Percentiles rank a stretch among this genome's conserved stretches.
Conservation (phyloP, 768 basidiomycete species). For the Macrolepiota dolichaula region DNA sequence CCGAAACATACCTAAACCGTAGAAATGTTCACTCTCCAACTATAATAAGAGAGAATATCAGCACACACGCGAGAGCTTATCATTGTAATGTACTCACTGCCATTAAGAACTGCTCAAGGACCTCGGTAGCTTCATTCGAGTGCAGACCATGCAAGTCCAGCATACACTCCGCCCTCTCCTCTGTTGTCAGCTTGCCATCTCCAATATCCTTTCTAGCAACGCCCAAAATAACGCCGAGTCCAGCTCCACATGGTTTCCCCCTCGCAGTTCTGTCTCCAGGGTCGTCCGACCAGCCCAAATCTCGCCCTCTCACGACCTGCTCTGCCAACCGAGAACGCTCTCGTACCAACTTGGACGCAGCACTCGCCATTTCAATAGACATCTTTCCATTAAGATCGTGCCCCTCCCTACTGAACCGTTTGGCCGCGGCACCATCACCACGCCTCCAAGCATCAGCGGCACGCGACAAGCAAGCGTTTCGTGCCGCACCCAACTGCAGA, state of each 20-base stretch:
- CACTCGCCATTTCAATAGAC: constrained; percentile 78
- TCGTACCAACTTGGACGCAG: constrained; percentile 80
- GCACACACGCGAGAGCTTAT: not conserved
- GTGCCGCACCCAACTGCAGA: constrained; percentile 86
- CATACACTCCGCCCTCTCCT: constrained; percentile 86
- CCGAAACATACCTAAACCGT: constrained; percentile 66
- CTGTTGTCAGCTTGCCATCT: constrained; percentile 59
- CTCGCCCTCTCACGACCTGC: constrained; percentile 69
- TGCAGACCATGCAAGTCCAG: constrained; percentile 94
- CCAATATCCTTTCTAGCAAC: constrained; percentile 60
- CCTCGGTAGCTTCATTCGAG: constrained; percentile 88
- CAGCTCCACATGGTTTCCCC: constrained; percentile 76
- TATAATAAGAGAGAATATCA: constrained; percentile 24
- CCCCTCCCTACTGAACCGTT: constrained; percentile 90
- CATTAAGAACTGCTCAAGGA: constrained; percentile 84
- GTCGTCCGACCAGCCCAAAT: constrained; percentile 80
- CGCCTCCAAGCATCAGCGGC: constrained; percentile 96
- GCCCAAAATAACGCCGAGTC: constrained; percentile 86
- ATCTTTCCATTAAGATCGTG: constrained; percentile 93
- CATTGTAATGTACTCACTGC: constrained; percentile 53
- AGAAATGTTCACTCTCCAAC: constrained; percentile 86
- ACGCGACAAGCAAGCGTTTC: constrained; percentile 91
- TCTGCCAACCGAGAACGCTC: constrained; percentile 78
- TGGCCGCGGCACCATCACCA: constrained; percentile 94
- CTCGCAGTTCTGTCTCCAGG: constrained; percentile 69